A percentile compares a stretch with the other conserved stretches of the same genome.
phyloP scores from a whole-genome alignment of 139 green algal genomes.

The Chlorella sp. region DNA sequence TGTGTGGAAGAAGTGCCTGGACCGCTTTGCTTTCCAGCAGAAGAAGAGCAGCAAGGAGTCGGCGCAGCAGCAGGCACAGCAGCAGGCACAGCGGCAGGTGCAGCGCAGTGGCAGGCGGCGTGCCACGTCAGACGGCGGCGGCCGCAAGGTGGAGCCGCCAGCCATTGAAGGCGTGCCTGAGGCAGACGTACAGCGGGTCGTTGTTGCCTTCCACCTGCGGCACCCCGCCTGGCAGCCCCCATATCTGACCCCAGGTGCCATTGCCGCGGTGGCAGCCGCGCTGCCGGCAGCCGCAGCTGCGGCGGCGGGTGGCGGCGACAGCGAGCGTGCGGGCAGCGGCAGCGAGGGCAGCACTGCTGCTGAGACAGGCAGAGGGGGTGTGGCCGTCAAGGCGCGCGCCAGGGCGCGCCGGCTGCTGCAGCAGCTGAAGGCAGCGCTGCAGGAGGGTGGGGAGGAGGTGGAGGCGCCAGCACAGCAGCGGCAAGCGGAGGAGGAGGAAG shows the following conservation, averaged over 20 bases:
- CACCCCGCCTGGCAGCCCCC: neutral
- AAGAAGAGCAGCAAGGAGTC: no score
- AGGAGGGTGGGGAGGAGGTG: no score
- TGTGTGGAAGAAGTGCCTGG: no score
- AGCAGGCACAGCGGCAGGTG: neutral
- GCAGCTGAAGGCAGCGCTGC: no score
- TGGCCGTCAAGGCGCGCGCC: no score
- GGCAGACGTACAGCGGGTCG: neutral
- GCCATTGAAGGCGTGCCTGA: neutral
- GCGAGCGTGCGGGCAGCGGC: neutral
- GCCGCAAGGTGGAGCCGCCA: neutral
- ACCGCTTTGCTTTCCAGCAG: no score
- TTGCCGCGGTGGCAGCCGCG: neutral
- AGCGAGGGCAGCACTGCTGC: neutral
- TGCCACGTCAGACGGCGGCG: neutral
- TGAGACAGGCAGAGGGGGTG: neutral
- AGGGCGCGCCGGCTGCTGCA: no score
- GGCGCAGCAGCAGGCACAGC: no score
- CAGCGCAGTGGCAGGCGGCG: neutral
- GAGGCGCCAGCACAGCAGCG: no score
- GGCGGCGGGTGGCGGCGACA: neutral
- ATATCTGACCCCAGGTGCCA: neutral
- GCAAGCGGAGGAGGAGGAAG: neutral
- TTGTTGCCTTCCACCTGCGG: slow-evolving; percentile 10
- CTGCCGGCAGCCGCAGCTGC: slow-evolving; percentile 19